These are phyloP conservation scores for Wickerhamomyces queroliae DNA, from an alignment of 805 yeast species.

Conservation along the genomic window DNA sequence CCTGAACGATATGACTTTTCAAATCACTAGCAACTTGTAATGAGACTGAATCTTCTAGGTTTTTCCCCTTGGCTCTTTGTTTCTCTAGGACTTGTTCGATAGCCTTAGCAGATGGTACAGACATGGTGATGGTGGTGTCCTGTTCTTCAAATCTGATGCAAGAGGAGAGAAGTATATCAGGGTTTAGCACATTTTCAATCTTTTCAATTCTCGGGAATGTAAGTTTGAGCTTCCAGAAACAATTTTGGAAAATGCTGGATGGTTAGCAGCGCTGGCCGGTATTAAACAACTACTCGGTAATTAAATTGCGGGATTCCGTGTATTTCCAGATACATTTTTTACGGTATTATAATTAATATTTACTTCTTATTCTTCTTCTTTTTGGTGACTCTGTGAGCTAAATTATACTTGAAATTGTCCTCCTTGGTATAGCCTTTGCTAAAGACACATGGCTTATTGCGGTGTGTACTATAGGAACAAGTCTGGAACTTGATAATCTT, in stretches of 20 bases:
- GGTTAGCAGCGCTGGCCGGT: too few relatives aligned
- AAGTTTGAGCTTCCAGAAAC: too few relatives aligned
- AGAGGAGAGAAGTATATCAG: background rate
- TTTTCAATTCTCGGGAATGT: too few relatives aligned
- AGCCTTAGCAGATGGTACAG: slow-evolving; percentile 4
- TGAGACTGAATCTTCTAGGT: slow-evolving; percentile 13
- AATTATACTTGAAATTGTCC: slow-evolving; percentile 5
- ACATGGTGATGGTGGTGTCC: slow-evolving; percentile 1
- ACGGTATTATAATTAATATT: background rate
- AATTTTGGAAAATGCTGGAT: too few relatives aligned
- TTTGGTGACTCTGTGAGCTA: background rate
- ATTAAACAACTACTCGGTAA: too few relatives aligned
- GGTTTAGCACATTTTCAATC: background rate
- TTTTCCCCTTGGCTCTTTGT: slow-evolving; percentile 8
- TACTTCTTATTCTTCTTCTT: background rate
- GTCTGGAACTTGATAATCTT: slow-evolving; percentile 15
- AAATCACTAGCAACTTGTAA: slow-evolving; percentile 24
- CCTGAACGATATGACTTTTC: slow-evolving; percentile 33
- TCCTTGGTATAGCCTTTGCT: slow-evolving; percentile 16
- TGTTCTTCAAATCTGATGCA: background rate
- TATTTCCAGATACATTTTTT: too few relatives aligned
- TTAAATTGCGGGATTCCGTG: background rate
- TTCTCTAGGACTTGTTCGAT: slow-evolving; percentile 19
- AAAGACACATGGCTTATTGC: slow-evolving; percentile 3
- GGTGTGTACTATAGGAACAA: slow-evolving; percentile 12